A percentile compares a stretch with the other conserved stretches of the same genome.
Conservation (phyloP, 1,139 yeast species). For the Taphrina pruni region DNA sequence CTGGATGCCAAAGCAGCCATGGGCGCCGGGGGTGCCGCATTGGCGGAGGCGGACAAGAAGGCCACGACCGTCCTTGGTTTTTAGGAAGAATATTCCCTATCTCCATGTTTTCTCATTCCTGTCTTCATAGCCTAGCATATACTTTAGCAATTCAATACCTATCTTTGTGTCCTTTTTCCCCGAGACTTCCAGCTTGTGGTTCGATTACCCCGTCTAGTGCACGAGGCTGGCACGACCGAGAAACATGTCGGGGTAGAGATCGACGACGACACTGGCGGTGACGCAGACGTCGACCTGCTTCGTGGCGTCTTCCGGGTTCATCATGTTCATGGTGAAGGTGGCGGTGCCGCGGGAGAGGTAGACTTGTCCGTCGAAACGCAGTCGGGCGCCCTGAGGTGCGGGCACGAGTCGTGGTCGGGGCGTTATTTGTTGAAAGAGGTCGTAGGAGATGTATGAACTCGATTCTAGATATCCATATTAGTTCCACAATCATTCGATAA, state of each 20-base stretch:
- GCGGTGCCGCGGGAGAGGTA: constrained; percentile 6
- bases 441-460: constrained; percentile 17
- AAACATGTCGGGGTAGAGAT: constrained; percentile 26
- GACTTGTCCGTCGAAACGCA: constrained; percentile 16
- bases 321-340: constrained; percentile 24
- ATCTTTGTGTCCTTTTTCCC: background rate
- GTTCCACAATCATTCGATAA: no score
- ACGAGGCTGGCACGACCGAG: background rate
- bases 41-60: constrained; percentile 32
- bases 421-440: constrained; percentile 7
- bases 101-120: background rate
- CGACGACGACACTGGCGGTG: constrained; percentile 20
- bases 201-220: no score
- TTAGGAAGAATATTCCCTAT: background rate
- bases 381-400: constrained; percentile 4
- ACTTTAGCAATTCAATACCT: background rate
- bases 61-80: constrained; percentile 26
- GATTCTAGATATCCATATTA: background rate
- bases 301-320: constrained; percentile 6
- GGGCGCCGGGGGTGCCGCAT: constrained; percentile 28
- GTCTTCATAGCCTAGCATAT: constrained; percentile 15
- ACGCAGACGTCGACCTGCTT: constrained; percentile 13
- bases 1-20: constrained; percentile 32
- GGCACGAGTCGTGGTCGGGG: constrained; percentile 25
- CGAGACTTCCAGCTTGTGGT: background rate